phyloP scores from a whole-genome alignment of 1,284 basidiomycete genomes.

The Heterobasidion annosum region DNA sequence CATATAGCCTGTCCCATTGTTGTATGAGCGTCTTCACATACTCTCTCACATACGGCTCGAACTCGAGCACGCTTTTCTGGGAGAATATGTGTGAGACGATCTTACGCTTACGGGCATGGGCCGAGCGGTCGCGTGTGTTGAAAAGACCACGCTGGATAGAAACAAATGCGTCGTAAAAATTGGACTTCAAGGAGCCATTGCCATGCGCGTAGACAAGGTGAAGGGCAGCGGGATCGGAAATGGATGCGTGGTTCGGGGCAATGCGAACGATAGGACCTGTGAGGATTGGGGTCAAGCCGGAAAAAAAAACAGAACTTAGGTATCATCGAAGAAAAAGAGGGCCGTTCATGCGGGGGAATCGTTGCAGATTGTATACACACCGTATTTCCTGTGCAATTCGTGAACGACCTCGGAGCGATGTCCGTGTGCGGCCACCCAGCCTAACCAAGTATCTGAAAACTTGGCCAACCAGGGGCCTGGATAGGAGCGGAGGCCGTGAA shows the following conservation, averaged over 20 bases:
- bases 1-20: conserved; percentile 80
- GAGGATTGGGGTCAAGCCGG: neutral
- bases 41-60: conserved; percentile 65
- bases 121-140: conserved; percentile 75
- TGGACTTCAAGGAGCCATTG: conserved; percentile 68
- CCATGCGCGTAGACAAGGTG: conserved; percentile 73
- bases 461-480: conserved; percentile 74
- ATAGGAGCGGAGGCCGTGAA: conserved; percentile 46
- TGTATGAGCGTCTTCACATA: conserved; percentile 54
- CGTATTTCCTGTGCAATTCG: conserved; percentile 67
- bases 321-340: no score
- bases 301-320: neutral
- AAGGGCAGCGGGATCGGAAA: conserved; percentile 74
- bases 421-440: conserved; percentile 53
- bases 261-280: conserved; percentile 76
- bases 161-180: conserved; percentile 69
- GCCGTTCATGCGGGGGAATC: no score
- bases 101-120: conserved; percentile 86
- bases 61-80: conserved; percentile 75
- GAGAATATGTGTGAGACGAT: conserved; percentile 85
- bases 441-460: conserved; percentile 76
- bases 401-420: conserved; percentile 76
- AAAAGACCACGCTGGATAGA: conserved; percentile 71
- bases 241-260: conserved; percentile 81
- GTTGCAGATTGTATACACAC: conserved; percentile 27